Evolutionary conservation across 2,329 filamentous ascomycete species (phyloP).

Genomic region (Mycosphaerella sp.): DNA sequence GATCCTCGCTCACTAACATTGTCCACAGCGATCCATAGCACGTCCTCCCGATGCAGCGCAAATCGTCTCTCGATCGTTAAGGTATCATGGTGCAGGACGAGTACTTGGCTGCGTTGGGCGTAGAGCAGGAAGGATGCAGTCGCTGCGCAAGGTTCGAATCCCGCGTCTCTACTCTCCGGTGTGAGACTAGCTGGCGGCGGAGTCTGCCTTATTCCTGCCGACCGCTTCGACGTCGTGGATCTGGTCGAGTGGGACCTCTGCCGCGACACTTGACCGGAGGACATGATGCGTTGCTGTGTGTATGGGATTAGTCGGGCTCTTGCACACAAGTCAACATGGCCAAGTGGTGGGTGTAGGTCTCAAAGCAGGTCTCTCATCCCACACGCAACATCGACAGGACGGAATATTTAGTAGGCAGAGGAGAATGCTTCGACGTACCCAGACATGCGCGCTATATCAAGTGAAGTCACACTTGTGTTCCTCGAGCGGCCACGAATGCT

Average conservation of each 20-base stretch:
- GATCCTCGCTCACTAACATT: conserved; percentile 82
- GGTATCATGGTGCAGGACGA: conserved; percentile 89
- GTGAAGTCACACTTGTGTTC: conserved; percentile 26
- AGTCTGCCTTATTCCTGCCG: conserved; percentile 18
- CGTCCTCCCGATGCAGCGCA: conserved; percentile 72
- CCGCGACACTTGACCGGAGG: conserved; percentile 37
- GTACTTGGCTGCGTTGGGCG: conserved; percentile 70
- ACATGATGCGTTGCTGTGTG: conserved; percentile 37
- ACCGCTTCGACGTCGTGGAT: conserved; percentile 10
- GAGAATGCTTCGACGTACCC: conserved; percentile 28
- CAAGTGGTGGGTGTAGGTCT: conserved; percentile 17
- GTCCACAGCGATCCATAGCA: conserved; percentile 79
- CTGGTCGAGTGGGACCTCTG: conserved; percentile 35
- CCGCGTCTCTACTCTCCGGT: conserved; percentile 43
- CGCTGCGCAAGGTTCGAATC: conserved; percentile 82
- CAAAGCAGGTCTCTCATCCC: conserved; percentile 19
- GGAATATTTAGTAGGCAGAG: conserved; percentile 24
- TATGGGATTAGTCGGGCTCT: conserved; percentile 23
- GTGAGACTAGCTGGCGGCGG: conserved; percentile 43
- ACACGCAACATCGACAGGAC: conserved; percentile 23
- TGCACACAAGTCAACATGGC: conserved; percentile 21
- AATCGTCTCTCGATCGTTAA: conserved; percentile 84
- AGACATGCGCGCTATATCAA: conserved; percentile 32
- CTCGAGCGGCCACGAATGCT: conserved; percentile 14
- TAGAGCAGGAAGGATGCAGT: conserved; percentile 89